Base-by-base conservation (phyloP, 768 basidiomycete genomes). In the Mrakia hoshinonis region DNA sequence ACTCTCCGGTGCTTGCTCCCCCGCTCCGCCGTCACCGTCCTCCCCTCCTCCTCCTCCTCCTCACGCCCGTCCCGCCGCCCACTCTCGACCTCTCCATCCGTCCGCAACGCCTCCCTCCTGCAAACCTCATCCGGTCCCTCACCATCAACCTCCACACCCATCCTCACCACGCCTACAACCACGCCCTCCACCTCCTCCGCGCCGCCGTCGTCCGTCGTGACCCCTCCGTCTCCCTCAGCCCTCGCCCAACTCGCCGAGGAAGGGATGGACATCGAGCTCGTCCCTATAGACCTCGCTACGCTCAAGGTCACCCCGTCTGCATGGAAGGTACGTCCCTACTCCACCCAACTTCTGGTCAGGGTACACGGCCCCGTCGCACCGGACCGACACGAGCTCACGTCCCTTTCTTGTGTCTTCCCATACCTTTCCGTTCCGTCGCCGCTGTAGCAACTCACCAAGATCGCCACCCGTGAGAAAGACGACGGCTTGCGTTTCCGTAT, bases 401-500 rank as follows among this genome's bases (percentile, higher is more conserved):
- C 20, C 24, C 49, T 55, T 12, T 48, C 48, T 62, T 24, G 58
- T 55, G 7, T 48, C 48, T 62, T 24, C 58, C 47, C n/a, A 18
- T 62, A 20, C 5, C 36, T 47, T 52, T 20, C 46, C 4, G 18
- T 67, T 46, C 15, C 31, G 1, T 38, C 18, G 22, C 38, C 26
- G 15, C 18, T 64, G 12, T 43, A 95, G 92, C 91, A 92, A 89
- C 82, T 96, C 2, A 82, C 83, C 54, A 79, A 81, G 54, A 90
- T 96, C 70, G 84, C 89, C 12, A 76, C 82, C n/a, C 82, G 86
- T 48, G 85, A 89, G 76, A 81, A 85, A 12, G 84, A 89, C 74
- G 79, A 85, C 0, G n/a, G 34, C 29, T 34, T 67, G 24, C 39
- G 66, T 22, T 67, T 72, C 55, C 83, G 93, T 74, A 84, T 98